phyloP scores from a whole-genome alignment of 1,139 yeast genomes.

The Sugiyamaella castrensis region DNA sequence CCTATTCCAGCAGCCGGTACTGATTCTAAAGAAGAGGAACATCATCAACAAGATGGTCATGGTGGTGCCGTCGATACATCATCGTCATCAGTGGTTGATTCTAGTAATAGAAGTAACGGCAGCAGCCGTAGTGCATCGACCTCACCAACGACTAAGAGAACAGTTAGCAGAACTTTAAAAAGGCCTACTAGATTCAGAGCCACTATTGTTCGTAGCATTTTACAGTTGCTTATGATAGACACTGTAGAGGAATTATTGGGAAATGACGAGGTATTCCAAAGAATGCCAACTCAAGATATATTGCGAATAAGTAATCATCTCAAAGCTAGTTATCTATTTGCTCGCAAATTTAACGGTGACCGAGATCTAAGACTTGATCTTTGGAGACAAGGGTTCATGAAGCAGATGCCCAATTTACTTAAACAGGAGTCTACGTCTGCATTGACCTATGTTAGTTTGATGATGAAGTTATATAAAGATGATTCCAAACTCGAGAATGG shows the following conservation, averaged over 20 bases:
- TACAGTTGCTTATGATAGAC: constrained; percentile 86
- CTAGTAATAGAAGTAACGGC: background rate
- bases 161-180: background rate
- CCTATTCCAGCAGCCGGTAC: constrained; percentile 1
- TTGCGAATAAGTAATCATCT: constrained; percentile 58
- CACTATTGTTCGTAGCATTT: constrained; percentile 87
- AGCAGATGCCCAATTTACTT: constrained; percentile 83
- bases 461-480: constrained; percentile 79
- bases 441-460: constrained; percentile 76
- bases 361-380: constrained; percentile 79
- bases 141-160: constrained; percentile 3
- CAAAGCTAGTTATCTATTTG: constrained; percentile 71
- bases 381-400: constrained; percentile 91
- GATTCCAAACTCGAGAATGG: constrained; percentile 40
- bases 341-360: constrained; percentile 84
- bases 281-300: constrained; percentile 64
- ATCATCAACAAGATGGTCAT: constrained; percentile 11
- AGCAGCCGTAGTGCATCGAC: background rate
- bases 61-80: background rate
- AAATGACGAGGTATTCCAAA: constrained; percentile 63
- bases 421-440: constrained; percentile 91
- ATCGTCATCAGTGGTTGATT: background rate
- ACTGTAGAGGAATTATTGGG: constrained; percentile 72
- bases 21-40: constrained; percentile 14
- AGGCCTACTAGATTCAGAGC: constrained; percentile 50